phyloP scores from a whole-genome alignment of 2,329 filamentous ascomycete genomes.

The Pseudogymnoascus sp. region DNA sequence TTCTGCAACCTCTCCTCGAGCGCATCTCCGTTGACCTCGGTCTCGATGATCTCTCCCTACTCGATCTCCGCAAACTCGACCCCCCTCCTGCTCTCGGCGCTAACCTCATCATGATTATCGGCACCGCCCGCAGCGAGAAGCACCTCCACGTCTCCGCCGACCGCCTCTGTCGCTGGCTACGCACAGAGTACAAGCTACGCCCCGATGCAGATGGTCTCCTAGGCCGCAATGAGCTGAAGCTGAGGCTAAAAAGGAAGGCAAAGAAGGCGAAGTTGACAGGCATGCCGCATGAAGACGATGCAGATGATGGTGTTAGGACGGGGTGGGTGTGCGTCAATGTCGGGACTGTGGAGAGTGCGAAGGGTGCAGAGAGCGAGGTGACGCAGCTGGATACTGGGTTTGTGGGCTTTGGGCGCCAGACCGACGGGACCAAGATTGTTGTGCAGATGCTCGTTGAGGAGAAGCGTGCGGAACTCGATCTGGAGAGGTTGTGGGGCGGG shows the following conservation, averaged over 20 bases:
- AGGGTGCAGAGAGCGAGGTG: conserved; percentile 29
- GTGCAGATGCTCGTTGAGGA: conserved; percentile 65
- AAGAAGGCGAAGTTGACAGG: conserved; percentile 76
- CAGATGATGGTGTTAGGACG: conserved; percentile 81
- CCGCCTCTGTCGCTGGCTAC: conserved; percentile 78
- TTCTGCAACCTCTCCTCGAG: conserved; percentile 64
- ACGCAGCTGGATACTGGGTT: conserved; percentile 44
- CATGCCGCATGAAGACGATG: conserved; percentile 47
- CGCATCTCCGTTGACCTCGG: conserved; percentile 79
- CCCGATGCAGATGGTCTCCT: conserved; percentile 82
- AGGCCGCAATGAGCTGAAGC: conserved; percentile 83
- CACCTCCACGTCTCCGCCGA: conserved; percentile 89
- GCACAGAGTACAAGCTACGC: conserved; percentile 59
- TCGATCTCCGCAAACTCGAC: conserved; percentile 78
- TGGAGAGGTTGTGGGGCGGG: conserved; percentile 52
- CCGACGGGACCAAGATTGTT: conserved; percentile 51
- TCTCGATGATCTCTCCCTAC: conserved; percentile 67
- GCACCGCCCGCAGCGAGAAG: conserved; percentile 82
- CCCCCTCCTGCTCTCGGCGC: conserved; percentile 80
- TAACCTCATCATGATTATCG: conserved; percentile 86
- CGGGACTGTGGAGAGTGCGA: conserved; percentile 55
- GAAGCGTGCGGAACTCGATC: conserved; percentile 56
- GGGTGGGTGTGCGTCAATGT: conserved; percentile 96
- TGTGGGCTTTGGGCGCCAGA: conserved; percentile 65
- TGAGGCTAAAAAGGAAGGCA: conserved; percentile 71